Base-by-base conservation (phyloP, 192 early-diverging fungal genomes). In the Physocladia obscura region DNA sequence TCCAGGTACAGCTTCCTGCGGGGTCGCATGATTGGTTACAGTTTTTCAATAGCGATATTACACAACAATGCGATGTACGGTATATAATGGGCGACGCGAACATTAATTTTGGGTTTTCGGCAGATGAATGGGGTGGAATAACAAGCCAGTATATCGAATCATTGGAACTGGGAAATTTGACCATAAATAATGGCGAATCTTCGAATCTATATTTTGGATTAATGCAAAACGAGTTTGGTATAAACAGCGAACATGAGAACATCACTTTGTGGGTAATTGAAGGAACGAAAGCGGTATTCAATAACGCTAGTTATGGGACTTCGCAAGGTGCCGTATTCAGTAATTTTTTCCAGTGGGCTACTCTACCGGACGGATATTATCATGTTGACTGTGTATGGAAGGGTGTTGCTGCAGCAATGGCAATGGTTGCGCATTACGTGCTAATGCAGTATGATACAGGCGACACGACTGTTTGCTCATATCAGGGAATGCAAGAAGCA, bases 331-430 rank as follows among this genome's bases (percentile, higher is more conserved):
- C 58, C 8, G 30, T 61, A 11, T 60, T 37, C 37, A 2, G 51
- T n/a, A 60, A 70, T 40, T n/a, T 70, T 1, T 61, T 70, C 8
- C 69, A 61, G 35, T 70, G 69, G 69, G 69, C 40, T 5, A 70
- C 69, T 15, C 56, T 70, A 22, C 69, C 56, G 26, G 69, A 70
- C 32, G 69, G 69, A n/a, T 56, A 30, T 21, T 68, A 65, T 49
- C 62, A 65, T 35, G 30, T 49, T 11, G 62, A 65, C 2, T 19
- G 27, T 11, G 51, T 30, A 17, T 65, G 62, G 62, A 65, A 65
- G 30, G 62, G 62, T 2, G 26, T 65, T n/a, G 47, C 62, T 0
- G 62, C 62, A 6, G 62, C 35, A 3, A 52, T 65, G 29, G 40
- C 62, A 6, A 65, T 65, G 40, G 34, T 65, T 35, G 62, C 62